A percentile compares a stretch with the other conserved stretches of the same genome.
Evolutionary conservation across 768 basidiomycete species (phyloP).

Genomic region (Termitomyces titanicus): DNA sequence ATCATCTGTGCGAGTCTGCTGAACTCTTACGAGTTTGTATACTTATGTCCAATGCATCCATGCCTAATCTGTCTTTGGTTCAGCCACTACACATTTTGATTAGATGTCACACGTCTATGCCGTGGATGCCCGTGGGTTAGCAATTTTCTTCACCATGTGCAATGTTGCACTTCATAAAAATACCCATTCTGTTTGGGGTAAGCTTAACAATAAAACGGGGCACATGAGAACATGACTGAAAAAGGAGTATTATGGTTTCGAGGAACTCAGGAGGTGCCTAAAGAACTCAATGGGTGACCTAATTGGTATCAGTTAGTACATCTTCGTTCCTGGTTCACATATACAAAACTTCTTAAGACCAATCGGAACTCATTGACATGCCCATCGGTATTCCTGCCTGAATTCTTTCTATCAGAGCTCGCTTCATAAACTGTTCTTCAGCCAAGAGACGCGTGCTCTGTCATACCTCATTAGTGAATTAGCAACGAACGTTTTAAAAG

Average conservation of each 20-base stretch:
- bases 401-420: constrained; percentile 93
- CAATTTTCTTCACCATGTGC: not conserved
- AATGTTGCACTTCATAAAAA: not conserved
- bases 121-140: not conserved
- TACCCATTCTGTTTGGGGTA: not conserved
- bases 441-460: constrained; percentile 84
- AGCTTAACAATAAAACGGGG: constrained; percentile 1
- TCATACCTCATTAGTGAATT: constrained; percentile 13
- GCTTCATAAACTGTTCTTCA: constrained; percentile 96
- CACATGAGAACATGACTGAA: constrained; percentile 22
- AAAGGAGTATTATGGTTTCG: constrained; percentile 34
- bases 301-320: not conserved
- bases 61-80: too few species aligned
- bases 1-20: too few species aligned
- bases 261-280: constrained; percentile 25
- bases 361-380: constrained; percentile 36
- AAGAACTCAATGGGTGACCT: not conserved
- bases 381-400: constrained; percentile 53
- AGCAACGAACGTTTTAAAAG: constrained; percentile 4
- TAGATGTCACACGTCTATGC: too few species aligned
- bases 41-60: too few species aligned
- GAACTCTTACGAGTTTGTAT: not conserved
- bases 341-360: constrained; percentile 25
- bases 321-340: constrained; percentile 2
- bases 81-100: too few species aligned